Conservation (phyloP, 345 rosid genomes). For the Psidium friedrichsthalianum region DNA sequence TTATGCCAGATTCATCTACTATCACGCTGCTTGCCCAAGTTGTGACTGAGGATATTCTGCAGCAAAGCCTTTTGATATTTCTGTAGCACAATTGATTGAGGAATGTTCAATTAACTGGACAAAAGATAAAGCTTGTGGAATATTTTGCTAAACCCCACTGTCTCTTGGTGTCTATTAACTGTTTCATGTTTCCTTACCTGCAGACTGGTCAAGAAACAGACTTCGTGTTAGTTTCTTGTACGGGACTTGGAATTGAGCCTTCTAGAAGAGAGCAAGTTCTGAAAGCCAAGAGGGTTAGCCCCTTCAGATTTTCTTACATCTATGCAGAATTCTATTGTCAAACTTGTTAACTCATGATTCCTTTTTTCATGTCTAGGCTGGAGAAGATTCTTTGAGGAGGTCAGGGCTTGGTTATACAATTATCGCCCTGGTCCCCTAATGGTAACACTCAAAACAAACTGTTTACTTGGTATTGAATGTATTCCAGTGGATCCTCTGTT, state of each 20-base stretch:
- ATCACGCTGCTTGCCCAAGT: background rate
- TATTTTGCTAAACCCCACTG: background rate
- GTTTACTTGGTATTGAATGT: background rate
- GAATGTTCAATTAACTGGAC: background rate
- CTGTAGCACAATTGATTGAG: background rate
- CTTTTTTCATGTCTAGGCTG: conserved; percentile 35
- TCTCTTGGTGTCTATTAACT: background rate
- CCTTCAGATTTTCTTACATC: background rate
- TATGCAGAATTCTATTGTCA: background rate
- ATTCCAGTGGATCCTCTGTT: background rate
- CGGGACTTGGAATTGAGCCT: conserved; percentile 82
- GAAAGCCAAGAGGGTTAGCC: conserved; percentile 77
- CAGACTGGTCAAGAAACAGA: conserved; percentile 98
- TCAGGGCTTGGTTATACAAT: conserved; percentile 97
- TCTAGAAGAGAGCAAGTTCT: conserved; percentile 88
- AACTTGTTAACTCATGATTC: background rate
- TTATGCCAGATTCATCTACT: background rate
- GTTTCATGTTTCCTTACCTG: conserved; percentile 8
- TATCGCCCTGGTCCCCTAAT: conserved; percentile 85
- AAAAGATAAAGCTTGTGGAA: background rate
- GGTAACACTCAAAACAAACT: conserved; percentile 23
- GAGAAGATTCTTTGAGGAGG: conserved; percentile 85
- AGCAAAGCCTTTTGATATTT: background rate
- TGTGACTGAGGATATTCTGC: background rate
- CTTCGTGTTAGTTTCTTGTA: conserved; percentile 76